Base-by-base conservation (phyloP, 768 basidiomycete species). In the Tricholoma saponaceum region DNA sequence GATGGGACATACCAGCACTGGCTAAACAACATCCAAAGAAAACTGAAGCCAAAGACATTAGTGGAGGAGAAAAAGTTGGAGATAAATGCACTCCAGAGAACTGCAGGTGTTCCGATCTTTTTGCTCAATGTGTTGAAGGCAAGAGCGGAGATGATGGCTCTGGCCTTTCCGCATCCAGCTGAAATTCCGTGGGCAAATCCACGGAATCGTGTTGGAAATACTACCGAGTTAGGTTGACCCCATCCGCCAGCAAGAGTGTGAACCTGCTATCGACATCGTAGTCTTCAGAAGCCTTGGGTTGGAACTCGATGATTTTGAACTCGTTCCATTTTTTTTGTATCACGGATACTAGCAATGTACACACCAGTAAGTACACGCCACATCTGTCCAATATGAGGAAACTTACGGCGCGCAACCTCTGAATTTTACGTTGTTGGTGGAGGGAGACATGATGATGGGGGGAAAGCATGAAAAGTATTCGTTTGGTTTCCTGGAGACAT, bases 121-220 rank as follows among this genome's bases (percentile, higher is more conserved):
- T 78, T 63, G 22, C 76, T 80, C 28, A 90, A 76, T 1, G 78
- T 73, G 70, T 88, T 89, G 75, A 91, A 90, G 1, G 77, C 87
- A 43, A 90, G 80, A 1, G 86, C 84, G 10, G 86, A 84, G 61
- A 90, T 79, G 75, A 92, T 90, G 0, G 90, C 90, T 53, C 90
- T 90, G 0, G 73, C 75, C 67, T 92, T 92, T 18, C 90, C 90
- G 39, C 72, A 73, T 0, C 89, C 90, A 2, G 90, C 90, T 1
- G 83, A 84, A 12, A 89, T 72, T 26, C 90, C 90, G 66, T 91
- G 90, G 13, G 89, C 89, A 50, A 80, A 80, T 23, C 85, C 87
- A 46, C 84, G 80, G 72, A 83, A 90, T 35, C 84, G 77, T 1
- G 90, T 92, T 0, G 90, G 90, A 76, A 90, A 90, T 10, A 90